phyloP scores from a whole-genome alignment of 1,139 yeast genomes.

The Pneumocystis wakefieldiae region DNA sequence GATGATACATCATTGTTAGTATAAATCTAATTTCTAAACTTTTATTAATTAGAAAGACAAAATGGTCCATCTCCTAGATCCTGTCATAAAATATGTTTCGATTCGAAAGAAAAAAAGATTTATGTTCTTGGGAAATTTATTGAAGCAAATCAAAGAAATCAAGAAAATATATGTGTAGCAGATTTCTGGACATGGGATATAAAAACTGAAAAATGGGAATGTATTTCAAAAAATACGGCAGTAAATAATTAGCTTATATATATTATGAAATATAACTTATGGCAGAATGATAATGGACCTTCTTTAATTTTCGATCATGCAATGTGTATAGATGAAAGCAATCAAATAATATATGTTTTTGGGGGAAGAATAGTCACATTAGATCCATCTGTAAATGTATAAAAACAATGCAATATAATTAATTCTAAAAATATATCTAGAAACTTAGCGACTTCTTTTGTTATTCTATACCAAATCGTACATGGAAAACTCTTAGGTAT shows the following conservation, averaged over 20 bases:
- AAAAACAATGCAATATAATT: neutral
- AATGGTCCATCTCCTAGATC: neutral
- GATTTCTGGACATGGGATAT: neutral
- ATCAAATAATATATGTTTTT: neutral
- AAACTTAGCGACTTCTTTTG: neutral
- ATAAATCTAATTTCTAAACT: neutral
- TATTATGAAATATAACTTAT: neutral
- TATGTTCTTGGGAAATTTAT: conserved; percentile 4
- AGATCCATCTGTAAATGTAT: neutral
- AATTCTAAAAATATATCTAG: neutral
- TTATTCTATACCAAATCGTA: neutral
- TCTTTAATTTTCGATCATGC: conserved; percentile 4
- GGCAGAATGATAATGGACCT: neutral
- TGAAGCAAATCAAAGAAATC: conserved; percentile 1
- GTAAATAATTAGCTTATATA: neutral
- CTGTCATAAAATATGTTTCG: conserved; percentile 3
- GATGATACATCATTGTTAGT: neutral
- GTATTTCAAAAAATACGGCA: neutral
- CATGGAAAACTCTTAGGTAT: neutral
- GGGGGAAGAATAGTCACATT: conserved; percentile 1
- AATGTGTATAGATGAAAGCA: conserved; percentile 2
- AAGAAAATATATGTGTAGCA: neutral
- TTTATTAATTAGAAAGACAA: neutral
- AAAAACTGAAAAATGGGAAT: neutral
- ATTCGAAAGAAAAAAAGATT: conserved; percentile 1